A percentile compares a stretch with the other conserved stretches of the same genome.
These are phyloP conservation scores for Neopestalotiopsis rosae DNA, from an alignment of 2,329 filamentous ascomycete genomes.

Conservation along the genomic window DNA sequence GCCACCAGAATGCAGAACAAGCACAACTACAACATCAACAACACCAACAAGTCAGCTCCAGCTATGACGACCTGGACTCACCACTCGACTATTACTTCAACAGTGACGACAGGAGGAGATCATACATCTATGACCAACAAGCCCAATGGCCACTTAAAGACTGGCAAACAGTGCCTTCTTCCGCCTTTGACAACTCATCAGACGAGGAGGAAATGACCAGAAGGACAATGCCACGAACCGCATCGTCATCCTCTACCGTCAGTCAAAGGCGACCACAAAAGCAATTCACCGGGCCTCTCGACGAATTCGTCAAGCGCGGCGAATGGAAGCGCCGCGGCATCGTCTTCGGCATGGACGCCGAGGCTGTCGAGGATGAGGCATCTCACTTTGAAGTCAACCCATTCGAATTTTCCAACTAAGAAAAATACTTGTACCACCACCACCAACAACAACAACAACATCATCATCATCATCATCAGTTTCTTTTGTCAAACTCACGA, in stretches of 20 bases:
- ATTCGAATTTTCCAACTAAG: conserved; percentile 25
- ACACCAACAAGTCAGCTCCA: conserved; percentile 26
- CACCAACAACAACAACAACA: background rate
- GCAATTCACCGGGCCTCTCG: conserved; percentile 32
- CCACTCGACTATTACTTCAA: conserved; percentile 33
- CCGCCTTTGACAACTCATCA: conserved; percentile 23
- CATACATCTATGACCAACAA: conserved; percentile 36
- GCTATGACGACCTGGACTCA: conserved; percentile 30
- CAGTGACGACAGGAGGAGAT: conserved; percentile 24
- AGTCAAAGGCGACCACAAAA: conserved; percentile 28
- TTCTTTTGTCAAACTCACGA: conserved; percentile 9
- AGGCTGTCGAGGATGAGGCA: conserved; percentile 31
- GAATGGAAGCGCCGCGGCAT: conserved; percentile 40
- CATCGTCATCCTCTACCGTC: conserved; percentile 22
- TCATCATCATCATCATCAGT: too few species aligned
- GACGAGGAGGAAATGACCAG: conserved; percentile 22
- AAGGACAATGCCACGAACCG: conserved; percentile 21
- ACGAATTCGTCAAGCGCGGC: conserved; percentile 37
- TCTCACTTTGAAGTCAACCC: conserved; percentile 32
- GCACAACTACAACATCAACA: conserved; percentile 12
- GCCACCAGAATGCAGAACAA: conserved; percentile 30
- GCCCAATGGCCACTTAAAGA: conserved; percentile 40
- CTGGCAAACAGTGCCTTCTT: conserved; percentile 37
- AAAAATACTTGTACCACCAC: background rate
- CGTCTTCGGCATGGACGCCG: conserved; percentile 35